A percentile compares a stretch with the other conserved stretches of the same genome.
Conservation (phyloP, 306 rosid genomes). For the Cucurbita ficifolia region DNA sequence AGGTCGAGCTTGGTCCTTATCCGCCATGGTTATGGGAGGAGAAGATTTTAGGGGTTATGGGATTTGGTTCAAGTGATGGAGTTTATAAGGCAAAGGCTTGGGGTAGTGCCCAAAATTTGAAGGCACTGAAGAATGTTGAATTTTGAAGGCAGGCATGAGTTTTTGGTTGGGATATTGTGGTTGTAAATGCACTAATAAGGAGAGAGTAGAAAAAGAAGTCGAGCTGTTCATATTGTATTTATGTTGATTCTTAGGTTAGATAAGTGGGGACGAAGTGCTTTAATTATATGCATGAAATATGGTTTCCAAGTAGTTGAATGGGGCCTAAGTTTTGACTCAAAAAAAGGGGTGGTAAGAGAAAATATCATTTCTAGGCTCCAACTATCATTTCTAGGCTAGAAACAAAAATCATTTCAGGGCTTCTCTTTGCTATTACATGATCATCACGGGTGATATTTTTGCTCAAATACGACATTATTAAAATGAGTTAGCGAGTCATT, state of each 20-base stretch:
- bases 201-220: not conserved
- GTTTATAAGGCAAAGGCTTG: not conserved
- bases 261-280: not conserved
- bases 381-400: too few species aligned
- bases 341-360: too few species aligned
- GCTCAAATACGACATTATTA: too few species aligned
- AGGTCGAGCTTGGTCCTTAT: conserved; percentile 37
- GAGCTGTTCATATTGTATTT: not conserved
- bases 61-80: not conserved
- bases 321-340: not conserved
- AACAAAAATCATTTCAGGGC: too few species aligned
- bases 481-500: too few species aligned
- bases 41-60: not conserved
- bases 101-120: not conserved
- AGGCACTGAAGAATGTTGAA: not conserved
- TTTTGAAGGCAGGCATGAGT: not conserved
- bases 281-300: not conserved
- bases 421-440: too few species aligned
- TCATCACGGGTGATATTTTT: too few species aligned
- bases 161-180: not conserved
- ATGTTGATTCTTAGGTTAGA: not conserved
- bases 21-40: not conserved
- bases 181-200: not conserved
- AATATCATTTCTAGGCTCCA: too few species aligned
- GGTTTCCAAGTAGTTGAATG: not conserved